Conservation (phyloP, 2,329 filamentous ascomycete genomes). For the Aspergillus japonicus region DNA sequence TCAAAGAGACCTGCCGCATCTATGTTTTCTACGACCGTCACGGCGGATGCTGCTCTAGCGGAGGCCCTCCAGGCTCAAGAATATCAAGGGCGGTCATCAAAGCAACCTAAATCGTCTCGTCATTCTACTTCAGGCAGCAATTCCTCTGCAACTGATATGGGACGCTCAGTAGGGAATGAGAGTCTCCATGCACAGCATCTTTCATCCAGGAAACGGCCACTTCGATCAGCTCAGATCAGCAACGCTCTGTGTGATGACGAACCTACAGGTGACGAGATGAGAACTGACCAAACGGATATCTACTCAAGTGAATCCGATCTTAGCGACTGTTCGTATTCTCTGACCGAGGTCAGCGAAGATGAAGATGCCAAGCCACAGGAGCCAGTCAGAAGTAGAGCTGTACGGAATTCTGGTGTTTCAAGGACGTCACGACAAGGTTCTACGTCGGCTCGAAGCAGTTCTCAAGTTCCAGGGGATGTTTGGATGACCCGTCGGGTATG, state of each 20-base stretch:
- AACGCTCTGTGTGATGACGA: conserved; percentile 17
- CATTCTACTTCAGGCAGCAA: conserved; percentile 19
- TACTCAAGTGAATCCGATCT: conserved; percentile 16
- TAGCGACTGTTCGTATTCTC: conserved; percentile 5
- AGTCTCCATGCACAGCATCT: conserved; percentile 17
- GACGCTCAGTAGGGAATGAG: conserved; percentile 10
- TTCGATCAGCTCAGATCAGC: conserved; percentile 10
- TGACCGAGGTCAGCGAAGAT: conserved; percentile 20
- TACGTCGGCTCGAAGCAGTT: neutral
- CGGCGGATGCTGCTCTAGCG: conserved; percentile 54
- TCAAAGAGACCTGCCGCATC: conserved; percentile 48
- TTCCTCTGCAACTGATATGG: conserved; percentile 25
- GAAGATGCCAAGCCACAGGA: conserved; percentile 11
- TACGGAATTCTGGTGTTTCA: conserved; percentile 1
- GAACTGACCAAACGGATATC: conserved; percentile 20
- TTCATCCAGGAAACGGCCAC: conserved; percentile 16
- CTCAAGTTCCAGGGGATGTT: conserved; percentile 6
- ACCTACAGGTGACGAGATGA: conserved; percentile 13
- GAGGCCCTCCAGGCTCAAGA: conserved; percentile 57
- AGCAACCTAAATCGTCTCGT: conserved; percentile 36
- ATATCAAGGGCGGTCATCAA: conserved; percentile 39
- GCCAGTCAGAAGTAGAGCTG: neutral
- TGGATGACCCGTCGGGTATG: conserved; percentile 33
- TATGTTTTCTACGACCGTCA: conserved; percentile 40
- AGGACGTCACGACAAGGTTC: conserved; percentile 2